phyloP scores from a whole-genome alignment of 352 stramenopile genomes.

The Phytophthora europaea region DNA sequence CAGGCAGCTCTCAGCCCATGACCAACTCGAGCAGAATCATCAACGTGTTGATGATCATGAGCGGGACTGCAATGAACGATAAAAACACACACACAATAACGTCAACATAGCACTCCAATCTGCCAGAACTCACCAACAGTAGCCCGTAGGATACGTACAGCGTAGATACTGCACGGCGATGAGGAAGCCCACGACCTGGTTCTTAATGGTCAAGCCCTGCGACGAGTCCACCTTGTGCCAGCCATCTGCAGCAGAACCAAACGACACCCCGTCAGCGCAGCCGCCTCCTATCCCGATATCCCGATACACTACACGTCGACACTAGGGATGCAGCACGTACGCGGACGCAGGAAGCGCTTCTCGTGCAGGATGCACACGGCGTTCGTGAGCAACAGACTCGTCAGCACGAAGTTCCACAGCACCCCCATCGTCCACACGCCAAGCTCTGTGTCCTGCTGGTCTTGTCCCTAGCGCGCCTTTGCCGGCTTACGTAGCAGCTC shows the following conservation, averaged over 20 bases:
- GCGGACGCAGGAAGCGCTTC: constrained; percentile 87
- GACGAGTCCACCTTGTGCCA: constrained; percentile 87
- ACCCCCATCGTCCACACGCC: constrained; percentile 63
- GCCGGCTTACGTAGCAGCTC: not conserved
- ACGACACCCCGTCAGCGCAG: not conserved
- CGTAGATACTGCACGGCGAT: constrained; percentile 88
- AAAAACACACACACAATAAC: constrained; percentile 2
- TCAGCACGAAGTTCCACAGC: constrained; percentile 91
- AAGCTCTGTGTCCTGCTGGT: not conserved
- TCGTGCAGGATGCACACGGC: constrained; percentile 90
- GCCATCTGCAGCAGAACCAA: constrained; percentile 59
- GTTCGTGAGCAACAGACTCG: constrained; percentile 88
- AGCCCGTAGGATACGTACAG: constrained; percentile 48
- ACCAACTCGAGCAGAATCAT: constrained; percentile 87
- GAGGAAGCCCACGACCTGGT: constrained; percentile 88
- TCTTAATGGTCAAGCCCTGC: constrained; percentile 88
- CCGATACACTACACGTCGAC: no score
- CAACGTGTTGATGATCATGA: constrained; percentile 84
- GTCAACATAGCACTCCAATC: not conserved
- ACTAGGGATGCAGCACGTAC: constrained; percentile 47
- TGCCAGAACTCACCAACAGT: not conserved
- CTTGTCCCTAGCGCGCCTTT: not conserved
- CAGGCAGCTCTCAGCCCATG: constrained; percentile 61
- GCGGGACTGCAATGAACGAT: constrained; percentile 54
- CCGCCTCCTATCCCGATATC: no score